A percentile compares a stretch with the other conserved stretches of the same genome.
Conservation (phyloP, 345 rosid species). For the Populus ilicifolia region DNA sequence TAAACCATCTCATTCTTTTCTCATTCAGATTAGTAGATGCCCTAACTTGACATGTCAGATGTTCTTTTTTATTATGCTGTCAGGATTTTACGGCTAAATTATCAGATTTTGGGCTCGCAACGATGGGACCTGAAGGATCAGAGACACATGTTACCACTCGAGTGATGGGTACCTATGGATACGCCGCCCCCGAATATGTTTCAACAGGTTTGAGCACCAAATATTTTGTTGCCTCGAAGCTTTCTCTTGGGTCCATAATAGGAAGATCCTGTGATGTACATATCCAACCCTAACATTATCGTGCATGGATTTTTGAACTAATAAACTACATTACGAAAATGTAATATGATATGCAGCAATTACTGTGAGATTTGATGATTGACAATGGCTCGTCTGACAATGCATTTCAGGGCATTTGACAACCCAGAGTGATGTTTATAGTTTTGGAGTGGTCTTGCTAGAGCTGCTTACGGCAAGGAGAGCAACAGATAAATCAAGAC, state of each 20-base stretch:
- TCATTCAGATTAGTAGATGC: background rate
- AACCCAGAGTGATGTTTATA: constrained; percentile 80
- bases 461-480: constrained; percentile 84
- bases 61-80: background rate
- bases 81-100: constrained; percentile 84
- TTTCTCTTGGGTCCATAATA: background rate
- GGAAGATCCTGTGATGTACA: background rate
- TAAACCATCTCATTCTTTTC: background rate
- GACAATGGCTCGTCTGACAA: background rate
- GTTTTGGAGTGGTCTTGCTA: constrained; percentile 85
- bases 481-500: constrained; percentile 63
- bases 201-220: constrained; percentile 52
- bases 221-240: background rate
- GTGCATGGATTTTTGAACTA: background rate
- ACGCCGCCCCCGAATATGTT: constrained; percentile 93
- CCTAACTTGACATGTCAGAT: background rate
- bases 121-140: constrained; percentile 94
- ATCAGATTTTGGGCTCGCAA: constrained; percentile 92
- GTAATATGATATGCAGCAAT: background rate
- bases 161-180: constrained; percentile 96
- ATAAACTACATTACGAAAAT: background rate
- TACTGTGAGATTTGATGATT: background rate
- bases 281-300: background rate
- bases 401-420: constrained; percentile 72
- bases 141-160: constrained; percentile 87